Evolutionary conservation across 176 grass and related monocot species (phyloP), one percentile per base, ranked within the genome.

Genomic region (Phoenix roebelenii): DNA sequence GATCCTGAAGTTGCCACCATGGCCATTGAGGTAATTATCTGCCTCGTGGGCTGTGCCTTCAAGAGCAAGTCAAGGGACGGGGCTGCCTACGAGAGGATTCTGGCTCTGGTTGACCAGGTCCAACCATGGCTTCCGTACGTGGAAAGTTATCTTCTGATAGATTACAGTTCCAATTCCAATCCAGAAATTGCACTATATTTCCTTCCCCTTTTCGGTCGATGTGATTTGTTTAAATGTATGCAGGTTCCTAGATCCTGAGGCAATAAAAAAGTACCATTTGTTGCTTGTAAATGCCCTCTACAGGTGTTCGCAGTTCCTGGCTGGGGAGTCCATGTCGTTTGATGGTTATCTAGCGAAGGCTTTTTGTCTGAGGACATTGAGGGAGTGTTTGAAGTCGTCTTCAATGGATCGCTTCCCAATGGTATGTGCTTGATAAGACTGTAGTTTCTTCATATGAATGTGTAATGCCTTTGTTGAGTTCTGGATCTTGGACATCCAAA

Each of bases 41-140:
- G 72, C 79, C 73, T 97, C 22, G 70, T 71, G 22, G 74, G 76
- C 18, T 97, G 87, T 58, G 72, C 72, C 18, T 76, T 64, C 68
- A 90, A 88, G 52, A 66, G 75, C 24, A 88, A 80, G 52, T 69
- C 74, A 48, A 88, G 59, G 23, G 74, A 81, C 19, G 28, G 25
- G 15, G 87, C 52, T 25, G 28, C 72, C 30, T 91, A 85, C 56
- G 57, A 72, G 49, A 68, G 75, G 61, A 76, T 97, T 57, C 44
- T 78, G 25, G 54, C 5, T 39, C 78, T 97, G 5, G 67, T 71
- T 7, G 48, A 85, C 62, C 69, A 88, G 51, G 72, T 97, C 0
- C 76, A 77, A 48, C 87, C 83, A 32, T 97, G 92, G 92, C 63
- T 91, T 50, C 12, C 61, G 92, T 97, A 76, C 58, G 74, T 65